phyloP scores from a whole-genome alignment of 1,284 basidiomycete genomes.

The Tilletia caries region DNA sequence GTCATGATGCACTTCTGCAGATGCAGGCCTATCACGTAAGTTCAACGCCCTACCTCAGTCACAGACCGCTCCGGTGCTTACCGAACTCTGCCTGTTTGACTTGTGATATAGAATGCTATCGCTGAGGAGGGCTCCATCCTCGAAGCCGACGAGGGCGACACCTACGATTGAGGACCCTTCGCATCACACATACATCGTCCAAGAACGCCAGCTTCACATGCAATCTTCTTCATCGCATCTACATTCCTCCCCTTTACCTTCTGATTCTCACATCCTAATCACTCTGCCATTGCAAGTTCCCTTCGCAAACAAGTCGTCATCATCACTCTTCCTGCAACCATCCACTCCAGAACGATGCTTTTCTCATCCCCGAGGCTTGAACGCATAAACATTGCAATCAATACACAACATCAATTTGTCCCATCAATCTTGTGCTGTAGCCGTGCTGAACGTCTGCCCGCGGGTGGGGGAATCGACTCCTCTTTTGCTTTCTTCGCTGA shows the following conservation, averaged over 20 bases:
- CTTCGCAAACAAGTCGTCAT: too few relatives aligned
- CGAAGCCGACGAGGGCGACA: constrained; percentile 35
- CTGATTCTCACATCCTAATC: too few relatives aligned
- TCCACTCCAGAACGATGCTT: too few relatives aligned
- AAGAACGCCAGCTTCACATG: not conserved
- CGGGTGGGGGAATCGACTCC: not conserved
- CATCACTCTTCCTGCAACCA: too few relatives aligned
- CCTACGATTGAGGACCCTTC: constrained; percentile 1
- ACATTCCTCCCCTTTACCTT: not conserved
- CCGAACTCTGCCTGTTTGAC: too few relatives aligned
- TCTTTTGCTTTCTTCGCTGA: not conserved
- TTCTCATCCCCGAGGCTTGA: too few relatives aligned
- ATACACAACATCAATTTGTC: too few relatives aligned
- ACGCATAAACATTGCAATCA: too few relatives aligned
- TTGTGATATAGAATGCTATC: constrained; percentile 21
- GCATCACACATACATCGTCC: not conserved
- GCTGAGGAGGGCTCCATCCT: constrained; percentile 37
- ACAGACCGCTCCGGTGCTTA: too few relatives aligned
- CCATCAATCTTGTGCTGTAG: not conserved
- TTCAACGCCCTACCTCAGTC: not conserved
- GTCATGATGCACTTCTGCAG: constrained; percentile 30
- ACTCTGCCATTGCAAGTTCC: too few relatives aligned
- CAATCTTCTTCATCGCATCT: not conserved
- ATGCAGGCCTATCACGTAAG: constrained; percentile 25
- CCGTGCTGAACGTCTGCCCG: not conserved